Percentiles rank a stretch among this genome's conserved stretches.
phyloP scores from a whole-genome alignment of 495 filamentous ascomycete genomes.

The Penicillium taxi region DNA sequence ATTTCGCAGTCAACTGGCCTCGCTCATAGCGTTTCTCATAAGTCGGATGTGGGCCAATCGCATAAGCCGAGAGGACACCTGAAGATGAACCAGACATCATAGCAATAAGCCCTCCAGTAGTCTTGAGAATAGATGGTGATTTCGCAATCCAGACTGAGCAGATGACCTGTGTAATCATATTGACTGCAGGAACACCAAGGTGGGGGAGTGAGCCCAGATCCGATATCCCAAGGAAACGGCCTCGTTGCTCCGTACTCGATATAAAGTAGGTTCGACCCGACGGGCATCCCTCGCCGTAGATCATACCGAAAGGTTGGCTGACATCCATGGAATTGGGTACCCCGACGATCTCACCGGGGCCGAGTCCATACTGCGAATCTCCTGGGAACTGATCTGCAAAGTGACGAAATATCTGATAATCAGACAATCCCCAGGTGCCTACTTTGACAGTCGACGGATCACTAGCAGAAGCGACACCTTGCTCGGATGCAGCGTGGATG shows the following conservation, averaged over 20 bases:
- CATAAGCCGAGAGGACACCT: conserved; percentile 78
- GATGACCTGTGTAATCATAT: conserved; percentile 51
- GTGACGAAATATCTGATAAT: conserved; percentile 64
- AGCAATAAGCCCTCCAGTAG: conserved; percentile 70
- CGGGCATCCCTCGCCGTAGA: conserved; percentile 78
- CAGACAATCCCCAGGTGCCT: conserved; percentile 76
- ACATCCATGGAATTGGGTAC: conserved; percentile 82
- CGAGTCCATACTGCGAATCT: conserved; percentile 67
- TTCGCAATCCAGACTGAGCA: conserved; percentile 91
- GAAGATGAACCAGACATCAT: conserved; percentile 78
- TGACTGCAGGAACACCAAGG: conserved; percentile 66
- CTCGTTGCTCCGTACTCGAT: conserved; percentile 64
- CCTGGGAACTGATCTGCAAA: conserved; percentile 68
- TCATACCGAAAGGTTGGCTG: conserved; percentile 73
- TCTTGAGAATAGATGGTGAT: conserved; percentile 55
- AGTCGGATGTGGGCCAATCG: conserved; percentile 59
- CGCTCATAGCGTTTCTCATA: conserved; percentile 58
- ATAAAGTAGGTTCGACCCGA: conserved; percentile 72
- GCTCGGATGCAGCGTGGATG: conserved; percentile 72
- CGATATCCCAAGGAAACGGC: conserved; percentile 59
- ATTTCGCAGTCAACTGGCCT: conserved; percentile 74
- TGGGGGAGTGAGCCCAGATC: conserved; percentile 38
- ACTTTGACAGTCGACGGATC: conserved; percentile 69
- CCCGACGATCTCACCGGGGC: conserved; percentile 64
- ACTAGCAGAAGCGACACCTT: conserved; percentile 63